These are phyloP conservation scores for Dalbergia oliveri DNA, from an alignment of 306 rosid species.

Conservation along the genomic window DNA sequence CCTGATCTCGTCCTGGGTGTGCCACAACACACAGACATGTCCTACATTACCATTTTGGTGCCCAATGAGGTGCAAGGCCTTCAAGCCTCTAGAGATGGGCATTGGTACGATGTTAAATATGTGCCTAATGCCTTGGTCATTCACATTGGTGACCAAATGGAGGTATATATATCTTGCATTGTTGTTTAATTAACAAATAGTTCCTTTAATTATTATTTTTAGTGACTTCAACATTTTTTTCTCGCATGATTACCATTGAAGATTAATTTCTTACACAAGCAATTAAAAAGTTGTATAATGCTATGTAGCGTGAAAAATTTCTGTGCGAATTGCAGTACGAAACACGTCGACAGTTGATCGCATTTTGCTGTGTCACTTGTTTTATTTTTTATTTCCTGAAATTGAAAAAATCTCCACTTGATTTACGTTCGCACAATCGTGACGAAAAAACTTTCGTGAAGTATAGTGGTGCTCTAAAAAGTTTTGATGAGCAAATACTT, in stretches of 20 bases:
- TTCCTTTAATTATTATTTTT: too few relatives aligned
- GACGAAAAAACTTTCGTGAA: too few relatives aligned
- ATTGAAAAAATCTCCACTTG: too few relatives aligned
- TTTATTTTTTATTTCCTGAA: too few relatives aligned
- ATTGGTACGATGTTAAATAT: constrained; percentile 75
- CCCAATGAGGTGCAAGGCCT: constrained; percentile 87
- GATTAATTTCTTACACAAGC: neutral
- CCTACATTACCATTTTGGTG: constrained; percentile 66
- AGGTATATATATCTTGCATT: constrained; percentile 53
- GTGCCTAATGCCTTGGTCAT: constrained; percentile 78
- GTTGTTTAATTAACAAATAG: neutral
- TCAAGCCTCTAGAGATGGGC: constrained; percentile 71
- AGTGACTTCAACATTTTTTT: too few relatives aligned
- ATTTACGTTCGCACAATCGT: too few relatives aligned
- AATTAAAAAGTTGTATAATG: too few relatives aligned
- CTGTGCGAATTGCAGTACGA: too few relatives aligned
- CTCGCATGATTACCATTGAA: too few relatives aligned
- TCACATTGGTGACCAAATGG: constrained; percentile 84
- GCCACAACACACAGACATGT: constrained; percentile 82
- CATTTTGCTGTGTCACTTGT: too few relatives aligned
- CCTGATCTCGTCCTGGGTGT: constrained; percentile 86
- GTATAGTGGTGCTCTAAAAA: neutral
- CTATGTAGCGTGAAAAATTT: too few relatives aligned
- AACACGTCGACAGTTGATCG: too few relatives aligned
- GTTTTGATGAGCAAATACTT: neutral